These are phyloP conservation scores for Suzukiozyma palmioleophila DNA, from an alignment of 1,139 yeast genomes.

Conservation along the genomic window DNA sequence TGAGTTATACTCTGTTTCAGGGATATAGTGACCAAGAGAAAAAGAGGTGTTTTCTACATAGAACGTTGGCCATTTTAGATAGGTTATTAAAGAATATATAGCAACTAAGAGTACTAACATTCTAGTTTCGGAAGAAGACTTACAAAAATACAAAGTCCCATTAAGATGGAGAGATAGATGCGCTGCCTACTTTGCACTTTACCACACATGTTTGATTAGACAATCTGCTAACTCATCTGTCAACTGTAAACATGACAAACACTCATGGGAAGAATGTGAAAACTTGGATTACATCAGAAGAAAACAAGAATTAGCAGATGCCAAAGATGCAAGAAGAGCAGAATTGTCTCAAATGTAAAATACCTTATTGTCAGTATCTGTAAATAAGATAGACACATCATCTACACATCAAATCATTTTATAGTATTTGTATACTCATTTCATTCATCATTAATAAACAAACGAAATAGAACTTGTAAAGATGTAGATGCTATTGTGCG, in stretches of 20 bases:
- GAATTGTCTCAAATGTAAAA: conserved; percentile 10
- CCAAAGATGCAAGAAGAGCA: conserved; percentile 39
- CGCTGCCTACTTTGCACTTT: conserved; percentile 66
- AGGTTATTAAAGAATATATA: no score
- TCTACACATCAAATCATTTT: no score
- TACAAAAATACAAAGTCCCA: conserved; percentile 78
- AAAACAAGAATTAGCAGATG: conserved; percentile 63
- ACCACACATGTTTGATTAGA: conserved; percentile 45
- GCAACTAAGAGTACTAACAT: conserved; percentile 11
- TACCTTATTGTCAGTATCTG: no score
- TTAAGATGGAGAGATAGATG: conserved; percentile 84
- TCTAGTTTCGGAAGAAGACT: conserved; percentile 74
- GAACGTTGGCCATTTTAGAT: no score
- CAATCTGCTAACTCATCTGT: conserved; percentile 44
- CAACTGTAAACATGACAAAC: conserved; percentile 75
- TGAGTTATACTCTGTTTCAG: no score
- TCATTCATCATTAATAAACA: no score
- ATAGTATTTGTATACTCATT: no score
- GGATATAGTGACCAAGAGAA: no score
- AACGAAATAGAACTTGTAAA: no score
- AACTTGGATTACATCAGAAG: conserved; percentile 80
- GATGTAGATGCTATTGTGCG: no score
- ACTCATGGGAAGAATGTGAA: conserved; percentile 83
- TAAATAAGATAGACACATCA: no score
- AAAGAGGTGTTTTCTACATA: no score